Evolutionary conservation across 257 asterid genomes (phyloP).

Genomic region (Oldenlandia corymbosa): DNA sequence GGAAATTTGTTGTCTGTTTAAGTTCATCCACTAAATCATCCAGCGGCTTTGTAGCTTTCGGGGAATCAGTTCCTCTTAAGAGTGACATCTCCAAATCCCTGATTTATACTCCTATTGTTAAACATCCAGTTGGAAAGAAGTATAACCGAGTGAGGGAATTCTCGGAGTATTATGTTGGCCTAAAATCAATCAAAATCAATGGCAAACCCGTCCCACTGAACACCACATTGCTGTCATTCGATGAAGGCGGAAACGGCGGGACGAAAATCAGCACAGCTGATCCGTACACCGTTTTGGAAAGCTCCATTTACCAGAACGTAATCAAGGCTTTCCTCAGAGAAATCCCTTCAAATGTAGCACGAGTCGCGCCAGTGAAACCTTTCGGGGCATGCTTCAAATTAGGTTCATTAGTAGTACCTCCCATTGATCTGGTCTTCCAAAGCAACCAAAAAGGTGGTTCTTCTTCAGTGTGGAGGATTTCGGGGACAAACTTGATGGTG

Average conservation of each 20-base stretch:
- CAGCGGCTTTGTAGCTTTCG: neutral
- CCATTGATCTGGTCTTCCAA: constrained; percentile 22
- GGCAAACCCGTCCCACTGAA: constrained; percentile 12
- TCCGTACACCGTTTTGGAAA: constrained; percentile 9
- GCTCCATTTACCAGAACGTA: constrained; percentile 15
- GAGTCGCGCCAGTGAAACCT: constrained; percentile 14
- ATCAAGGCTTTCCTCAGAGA: constrained; percentile 11
- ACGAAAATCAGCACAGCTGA: constrained; percentile 22
- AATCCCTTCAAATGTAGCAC: neutral
- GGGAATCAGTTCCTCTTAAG: neutral
- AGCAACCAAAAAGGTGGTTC: no score
- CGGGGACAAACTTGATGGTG: constrained; percentile 38
- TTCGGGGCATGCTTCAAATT: constrained; percentile 16
- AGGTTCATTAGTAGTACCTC: constrained; percentile 6
- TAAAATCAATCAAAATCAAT: constrained; percentile 16
- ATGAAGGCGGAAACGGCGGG: constrained; percentile 14
- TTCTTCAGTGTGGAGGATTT: constrained; percentile 28
- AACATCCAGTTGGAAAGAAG: neutral
- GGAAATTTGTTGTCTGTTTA: neutral
- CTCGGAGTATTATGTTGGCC: constrained; percentile 13
- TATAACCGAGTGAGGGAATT: neutral
- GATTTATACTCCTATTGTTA: neutral
- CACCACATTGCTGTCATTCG: constrained; percentile 8
- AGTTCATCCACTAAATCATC: neutral
- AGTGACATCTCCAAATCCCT: neutral